phyloP scores from a whole-genome alignment of 139 green algal species.

The Coelastrella sp. region DNA sequence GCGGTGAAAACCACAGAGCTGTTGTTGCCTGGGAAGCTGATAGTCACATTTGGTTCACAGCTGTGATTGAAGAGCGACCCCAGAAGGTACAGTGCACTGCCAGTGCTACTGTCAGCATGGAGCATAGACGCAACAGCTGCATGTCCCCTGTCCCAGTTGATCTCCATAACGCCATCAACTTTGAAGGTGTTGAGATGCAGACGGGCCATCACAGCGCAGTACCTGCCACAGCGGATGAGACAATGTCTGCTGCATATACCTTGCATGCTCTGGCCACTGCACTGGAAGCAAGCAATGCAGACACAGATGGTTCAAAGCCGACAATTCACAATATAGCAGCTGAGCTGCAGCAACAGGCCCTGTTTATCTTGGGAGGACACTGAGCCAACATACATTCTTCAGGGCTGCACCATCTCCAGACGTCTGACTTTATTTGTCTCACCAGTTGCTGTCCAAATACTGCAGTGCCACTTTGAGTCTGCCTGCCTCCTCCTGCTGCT shows the following conservation, averaged over 20 bases:
- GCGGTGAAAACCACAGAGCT: conserved; percentile 46
- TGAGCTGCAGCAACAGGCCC: too few relatives aligned
- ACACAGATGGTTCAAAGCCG: too few relatives aligned
- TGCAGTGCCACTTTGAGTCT: neutral
- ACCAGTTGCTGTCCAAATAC: conserved; percentile 27
- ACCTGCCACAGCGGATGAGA: conserved; percentile 36
- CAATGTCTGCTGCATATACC: too few relatives aligned
- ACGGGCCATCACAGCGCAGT: conserved; percentile 52
- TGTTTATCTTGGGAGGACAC: too few relatives aligned
- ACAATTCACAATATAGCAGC: too few relatives aligned
- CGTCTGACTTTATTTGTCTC: neutral
- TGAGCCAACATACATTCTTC: too few relatives aligned
- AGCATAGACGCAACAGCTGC: conserved; percentile 35
- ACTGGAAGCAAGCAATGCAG: too few relatives aligned
- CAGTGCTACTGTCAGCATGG: conserved; percentile 18
- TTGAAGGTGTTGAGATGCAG: conserved; percentile 71
- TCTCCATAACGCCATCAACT: conserved; percentile 30
- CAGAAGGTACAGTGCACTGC: conserved; percentile 71
- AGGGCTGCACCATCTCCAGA: too few relatives aligned
- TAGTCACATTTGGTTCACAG: conserved; percentile 63
- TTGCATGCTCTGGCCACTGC: too few relatives aligned
- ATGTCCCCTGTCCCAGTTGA: conserved; percentile 19
- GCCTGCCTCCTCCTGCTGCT: conserved; percentile 7
- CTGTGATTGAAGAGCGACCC: conserved; percentile 67
- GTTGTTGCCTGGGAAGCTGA: conserved; percentile 63